Evolutionary conservation across 257 asterid species (phyloP).

Genomic region (Ocimum tenuiflorum): DNA sequence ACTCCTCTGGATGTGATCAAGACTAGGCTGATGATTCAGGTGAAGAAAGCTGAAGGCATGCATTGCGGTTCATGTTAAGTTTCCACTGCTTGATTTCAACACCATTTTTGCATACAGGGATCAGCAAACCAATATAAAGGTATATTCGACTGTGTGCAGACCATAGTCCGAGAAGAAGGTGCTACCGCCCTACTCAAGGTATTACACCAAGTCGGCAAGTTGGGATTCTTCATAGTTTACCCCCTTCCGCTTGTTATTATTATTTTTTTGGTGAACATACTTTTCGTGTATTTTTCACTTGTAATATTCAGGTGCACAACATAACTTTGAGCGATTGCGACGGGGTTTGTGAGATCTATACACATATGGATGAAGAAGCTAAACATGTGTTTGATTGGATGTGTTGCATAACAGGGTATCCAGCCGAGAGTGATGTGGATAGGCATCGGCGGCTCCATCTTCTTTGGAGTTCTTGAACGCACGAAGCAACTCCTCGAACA

Average conservation of each 20-base stretch:
- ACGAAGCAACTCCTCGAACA: constrained; percentile 61
- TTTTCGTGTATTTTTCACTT: no score
- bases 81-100: constrained; percentile 12
- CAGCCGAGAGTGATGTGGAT: constrained; percentile 99
- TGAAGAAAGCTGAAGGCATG: constrained; percentile 15
- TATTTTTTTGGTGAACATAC: no score
- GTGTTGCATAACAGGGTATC: constrained; percentile 46
- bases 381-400: constrained; percentile 1
- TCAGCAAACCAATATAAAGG: constrained; percentile 79
- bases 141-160: constrained; percentile 66
- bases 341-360: no score
- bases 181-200: constrained; percentile 80
- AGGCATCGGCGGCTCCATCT: constrained; percentile 96
- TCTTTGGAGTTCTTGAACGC: constrained; percentile 88
- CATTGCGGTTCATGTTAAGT: not conserved
- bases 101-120: constrained; percentile 49
- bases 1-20: constrained; percentile 97
- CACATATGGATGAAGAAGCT: not conserved
- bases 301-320: no score
- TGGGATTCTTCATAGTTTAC: not conserved
- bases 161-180: constrained; percentile 81
- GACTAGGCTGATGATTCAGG: constrained; percentile 97
- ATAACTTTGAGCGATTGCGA: no score
- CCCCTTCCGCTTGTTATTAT: no score
- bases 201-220: not conserved